Percentiles rank a stretch among this genome's conserved stretches.
Conservation (phyloP, 306 rosid genomes). For the Dryas alaskensis region DNA sequence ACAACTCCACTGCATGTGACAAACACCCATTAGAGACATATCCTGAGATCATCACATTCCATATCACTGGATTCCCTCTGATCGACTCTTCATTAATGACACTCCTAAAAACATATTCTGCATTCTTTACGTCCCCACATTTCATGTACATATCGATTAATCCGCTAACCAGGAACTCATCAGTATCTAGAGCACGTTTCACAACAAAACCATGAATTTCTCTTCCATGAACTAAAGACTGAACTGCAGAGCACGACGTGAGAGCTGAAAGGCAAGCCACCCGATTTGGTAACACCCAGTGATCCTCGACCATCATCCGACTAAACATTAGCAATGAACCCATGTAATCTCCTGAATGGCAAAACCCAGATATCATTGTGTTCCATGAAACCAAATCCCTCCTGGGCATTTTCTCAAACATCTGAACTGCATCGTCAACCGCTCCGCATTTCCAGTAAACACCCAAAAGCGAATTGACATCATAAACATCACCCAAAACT, state of each 20-base stretch:
- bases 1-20: conserved; percentile 23
- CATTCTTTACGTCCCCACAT: conserved; percentile 35
- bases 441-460: conserved; percentile 34
- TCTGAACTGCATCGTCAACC: conserved; percentile 8
- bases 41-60: conserved; percentile 47
- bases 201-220: conserved; percentile 38
- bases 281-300: conserved; percentile 34
- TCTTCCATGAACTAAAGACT: conserved; percentile 26
- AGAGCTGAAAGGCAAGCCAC: conserved; percentile 39
- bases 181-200: conserved; percentile 34
- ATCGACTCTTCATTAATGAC: conserved; percentile 10
- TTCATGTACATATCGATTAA: conserved; percentile 45
- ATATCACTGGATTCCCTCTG: conserved; percentile 30
- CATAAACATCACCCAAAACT: conserved; percentile 35
- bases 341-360: conserved; percentile 26
- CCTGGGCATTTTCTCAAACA: conserved; percentile 34
- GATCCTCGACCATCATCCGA: conserved; percentile 32
- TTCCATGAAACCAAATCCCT: conserved; percentile 41
- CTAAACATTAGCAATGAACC: conserved; percentile 24
- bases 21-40: conserved; percentile 32
- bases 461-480: conserved; percentile 37
- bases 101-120: conserved; percentile 25
- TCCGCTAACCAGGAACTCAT: conserved; percentile 35
- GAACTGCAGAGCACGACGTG: conserved; percentile 25
- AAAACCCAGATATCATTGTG: conserved; percentile 39